Percentiles rank a stretch among this genome's conserved stretches.
These are phyloP conservation scores for Carex myosuroides DNA, from an alignment of 176 grass and related monocot species.

Conservation along the genomic window DNA sequence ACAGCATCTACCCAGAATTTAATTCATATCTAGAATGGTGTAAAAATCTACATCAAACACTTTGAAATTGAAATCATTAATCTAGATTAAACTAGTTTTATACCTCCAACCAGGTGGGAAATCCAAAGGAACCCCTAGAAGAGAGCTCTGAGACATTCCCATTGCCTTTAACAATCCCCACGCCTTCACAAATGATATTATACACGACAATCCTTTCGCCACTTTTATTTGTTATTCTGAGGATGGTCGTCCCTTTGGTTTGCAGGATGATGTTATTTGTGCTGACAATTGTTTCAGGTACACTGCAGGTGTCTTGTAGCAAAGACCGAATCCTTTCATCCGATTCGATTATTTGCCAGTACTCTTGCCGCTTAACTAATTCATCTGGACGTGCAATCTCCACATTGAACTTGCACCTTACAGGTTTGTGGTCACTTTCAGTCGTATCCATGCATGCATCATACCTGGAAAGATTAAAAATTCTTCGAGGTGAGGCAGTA, in stretches of 20 bases:
- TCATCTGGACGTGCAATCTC: conserved; percentile 86
- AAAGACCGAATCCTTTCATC: conserved; percentile 53
- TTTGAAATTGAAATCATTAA: neutral
- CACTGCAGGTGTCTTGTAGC: conserved; percentile 52
- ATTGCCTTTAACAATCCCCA: conserved; percentile 46
- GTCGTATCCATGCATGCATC: conserved; percentile 88
- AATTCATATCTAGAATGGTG: neutral
- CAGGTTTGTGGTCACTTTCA: conserved; percentile 97
- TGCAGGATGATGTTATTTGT: conserved; percentile 58
- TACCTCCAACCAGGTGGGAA: conserved; percentile 96
- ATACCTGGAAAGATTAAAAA: conserved; percentile 51
- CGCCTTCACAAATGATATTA: conserved; percentile 64
- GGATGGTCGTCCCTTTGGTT: conserved; percentile 57
- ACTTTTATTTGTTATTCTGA: conserved; percentile 65
- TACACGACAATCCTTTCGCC: conserved; percentile 66
- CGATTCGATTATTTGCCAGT: conserved; percentile 66
- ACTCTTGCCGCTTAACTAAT: conserved; percentile 72
- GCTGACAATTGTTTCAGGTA: conserved; percentile 76
- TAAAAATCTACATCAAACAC: neutral
- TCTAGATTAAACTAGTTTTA: neutral
- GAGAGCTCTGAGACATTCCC: conserved; percentile 48
- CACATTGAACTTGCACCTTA: conserved; percentile 84
- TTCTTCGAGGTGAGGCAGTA: neutral
- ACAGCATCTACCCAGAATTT: neutral
- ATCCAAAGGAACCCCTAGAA: conserved; percentile 78